phyloP scores from a whole-genome alignment of 2,329 filamentous ascomycete genomes.

The Zymoseptoria ardabiliae region DNA sequence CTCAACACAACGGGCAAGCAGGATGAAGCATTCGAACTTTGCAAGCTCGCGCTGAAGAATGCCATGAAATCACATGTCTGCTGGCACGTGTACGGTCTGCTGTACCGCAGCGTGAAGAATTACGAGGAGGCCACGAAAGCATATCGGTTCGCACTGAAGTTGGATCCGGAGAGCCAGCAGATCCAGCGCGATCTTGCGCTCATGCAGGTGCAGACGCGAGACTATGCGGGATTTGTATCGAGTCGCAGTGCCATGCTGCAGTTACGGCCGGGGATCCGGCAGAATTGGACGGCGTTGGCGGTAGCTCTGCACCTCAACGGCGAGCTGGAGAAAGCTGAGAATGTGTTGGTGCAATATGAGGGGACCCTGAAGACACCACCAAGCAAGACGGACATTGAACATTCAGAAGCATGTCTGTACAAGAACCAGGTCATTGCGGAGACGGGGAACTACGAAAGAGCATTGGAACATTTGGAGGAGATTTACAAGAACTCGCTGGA shows the following conservation, averaged over 20 bases:
- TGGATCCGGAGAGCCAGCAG: slow-evolving; percentile 90
- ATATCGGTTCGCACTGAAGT: slow-evolving; percentile 87
- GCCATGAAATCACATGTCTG: slow-evolving; percentile 99
- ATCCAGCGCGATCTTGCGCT: slow-evolving; percentile 91
- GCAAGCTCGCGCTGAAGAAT: slow-evolving; percentile 83
- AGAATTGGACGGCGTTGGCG: slow-evolving; percentile 97
- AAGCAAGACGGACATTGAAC: slow-evolving; percentile 72
- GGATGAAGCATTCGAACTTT: slow-evolving; percentile 88
- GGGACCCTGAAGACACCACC: slow-evolving; percentile 81
- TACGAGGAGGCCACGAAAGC: slow-evolving; percentile 99
- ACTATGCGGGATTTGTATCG: slow-evolving; percentile 87
- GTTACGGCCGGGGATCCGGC: slow-evolving; percentile 68
- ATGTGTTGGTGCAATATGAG: slow-evolving; percentile 84
- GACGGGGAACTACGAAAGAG: slow-evolving; percentile 71
- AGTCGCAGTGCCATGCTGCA: slow-evolving; percentile 85
- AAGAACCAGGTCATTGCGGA: slow-evolving; percentile 94
- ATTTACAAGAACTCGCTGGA: slow-evolving; percentile 74
- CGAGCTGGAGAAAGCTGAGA: slow-evolving; percentile 77
- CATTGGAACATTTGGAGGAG: slow-evolving; percentile 76
- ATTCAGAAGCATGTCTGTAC: slow-evolving; percentile 90
- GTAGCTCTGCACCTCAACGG: slow-evolving; percentile 89
- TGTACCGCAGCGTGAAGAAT: slow-evolving; percentile 92
- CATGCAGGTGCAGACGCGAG: slow-evolving; percentile 91
- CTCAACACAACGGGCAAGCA: slow-evolving; percentile 87
- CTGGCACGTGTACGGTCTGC: slow-evolving; percentile 96